Evolutionary conservation across 106 monocot species (phyloP).

Genomic region (Allium fistulosum): DNA sequence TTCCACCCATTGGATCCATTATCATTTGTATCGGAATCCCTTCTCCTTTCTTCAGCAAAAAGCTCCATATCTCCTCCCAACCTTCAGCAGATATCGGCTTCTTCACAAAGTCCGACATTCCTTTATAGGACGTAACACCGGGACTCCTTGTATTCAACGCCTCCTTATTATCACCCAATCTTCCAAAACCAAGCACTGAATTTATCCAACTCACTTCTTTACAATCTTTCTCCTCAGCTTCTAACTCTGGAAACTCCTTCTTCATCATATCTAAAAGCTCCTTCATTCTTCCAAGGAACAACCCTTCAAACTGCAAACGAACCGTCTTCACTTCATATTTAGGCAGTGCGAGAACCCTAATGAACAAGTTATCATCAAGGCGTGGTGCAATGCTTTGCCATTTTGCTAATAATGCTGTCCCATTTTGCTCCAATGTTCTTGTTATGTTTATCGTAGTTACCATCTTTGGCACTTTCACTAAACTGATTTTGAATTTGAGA

Average conservation of each 20-base stretch:
- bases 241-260: constrained; percentile 10
- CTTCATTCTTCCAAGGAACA: constrained; percentile 13
- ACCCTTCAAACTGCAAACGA: constrained; percentile 5
- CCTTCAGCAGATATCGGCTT: background rate
- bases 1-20: constrained; percentile 27
- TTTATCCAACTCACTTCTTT: constrained; percentile 20
- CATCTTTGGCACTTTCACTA: constrained; percentile 16
- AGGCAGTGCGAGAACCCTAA: background rate
- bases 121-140: constrained; percentile 6
- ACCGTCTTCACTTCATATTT: background rate
- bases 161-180: background rate
- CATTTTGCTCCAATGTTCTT: constrained; percentile 3
- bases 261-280: constrained; percentile 6
- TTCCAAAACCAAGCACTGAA: constrained; percentile 2
- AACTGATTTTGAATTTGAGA: constrained; percentile 12
- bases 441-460: constrained; percentile 18
- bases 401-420: background rate
- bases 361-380: constrained; percentile 9
- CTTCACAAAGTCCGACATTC: constrained; percentile 22
- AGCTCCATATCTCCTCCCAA: constrained; percentile 11
- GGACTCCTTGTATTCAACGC: background rate
- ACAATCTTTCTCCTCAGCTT: constrained; percentile 11
- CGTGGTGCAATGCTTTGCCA: constrained; percentile 17
- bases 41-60: constrained; percentile 1
- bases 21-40: constrained; percentile 7